Percentiles rank a stretch among this genome's conserved stretches.
Evolutionary conservation across 2,329 filamentous ascomycete species (phyloP).

Genomic region (Colletotrichum sp.): DNA sequence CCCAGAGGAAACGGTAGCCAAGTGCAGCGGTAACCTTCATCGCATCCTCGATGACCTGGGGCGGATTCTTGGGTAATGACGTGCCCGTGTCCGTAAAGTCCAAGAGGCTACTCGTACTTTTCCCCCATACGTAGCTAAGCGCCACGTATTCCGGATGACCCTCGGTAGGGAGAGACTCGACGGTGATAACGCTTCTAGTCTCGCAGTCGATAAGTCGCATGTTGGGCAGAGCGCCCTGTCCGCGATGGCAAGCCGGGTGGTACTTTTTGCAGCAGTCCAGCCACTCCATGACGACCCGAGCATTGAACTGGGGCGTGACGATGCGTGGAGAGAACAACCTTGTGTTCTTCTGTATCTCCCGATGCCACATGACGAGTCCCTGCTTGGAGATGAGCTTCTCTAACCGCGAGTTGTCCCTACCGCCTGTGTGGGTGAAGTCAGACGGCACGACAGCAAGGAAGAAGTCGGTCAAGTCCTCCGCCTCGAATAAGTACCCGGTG

Average conservation of each 20-base stretch:
- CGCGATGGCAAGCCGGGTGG: not conserved
- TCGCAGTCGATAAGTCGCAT: not conserved
- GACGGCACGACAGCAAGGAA: not conserved
- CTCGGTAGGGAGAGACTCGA: not conserved
- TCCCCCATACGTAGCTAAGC: slow-evolving; percentile 3
- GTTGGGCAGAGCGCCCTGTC: not conserved
- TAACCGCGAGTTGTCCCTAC: not conserved
- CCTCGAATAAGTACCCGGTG: not conserved
- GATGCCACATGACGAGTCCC: slow-evolving; percentile 1
- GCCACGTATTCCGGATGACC: not conserved
- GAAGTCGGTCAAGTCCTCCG: not conserved
- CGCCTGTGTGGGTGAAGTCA: slow-evolving; percentile 1
- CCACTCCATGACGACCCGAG: not conserved
- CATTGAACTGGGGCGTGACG: not conserved
- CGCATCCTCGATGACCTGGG: slow-evolving; percentile 17
- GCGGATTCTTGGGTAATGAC: not conserved
- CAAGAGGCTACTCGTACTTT: not conserved
- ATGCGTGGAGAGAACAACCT: not conserved
- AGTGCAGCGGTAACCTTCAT: slow-evolving; percentile 23
- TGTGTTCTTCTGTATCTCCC: not conserved
- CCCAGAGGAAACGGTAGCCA: slow-evolving; percentile 29
- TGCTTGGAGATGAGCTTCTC: not conserved
- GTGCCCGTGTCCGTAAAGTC: not conserved
- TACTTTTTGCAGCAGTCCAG: not conserved
- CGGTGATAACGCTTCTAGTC: not conserved